Conservation (phyloP, 345 rosid species). For the Geranium brycei region DNA sequence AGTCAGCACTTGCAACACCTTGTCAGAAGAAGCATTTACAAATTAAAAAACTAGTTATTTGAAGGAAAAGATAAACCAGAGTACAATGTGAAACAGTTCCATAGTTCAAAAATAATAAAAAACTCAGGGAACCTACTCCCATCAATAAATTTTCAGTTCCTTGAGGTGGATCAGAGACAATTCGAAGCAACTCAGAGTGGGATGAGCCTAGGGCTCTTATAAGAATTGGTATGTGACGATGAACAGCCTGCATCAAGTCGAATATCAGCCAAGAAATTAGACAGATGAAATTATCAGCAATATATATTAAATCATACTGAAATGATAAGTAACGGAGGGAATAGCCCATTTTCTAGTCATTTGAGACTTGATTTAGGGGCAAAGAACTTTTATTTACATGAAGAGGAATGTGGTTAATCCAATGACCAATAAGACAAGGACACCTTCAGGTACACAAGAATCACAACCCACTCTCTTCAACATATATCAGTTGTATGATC, state of each 20-base stretch:
- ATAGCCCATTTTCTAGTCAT: neutral
- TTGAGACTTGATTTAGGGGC: neutral
- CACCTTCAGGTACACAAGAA: neutral
- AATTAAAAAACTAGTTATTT: conserved; percentile 12
- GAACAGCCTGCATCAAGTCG: conserved; percentile 52
- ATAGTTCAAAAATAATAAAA: conserved; percentile 5
- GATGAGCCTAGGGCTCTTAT: conserved; percentile 82
- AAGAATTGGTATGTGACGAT: conserved; percentile 80
- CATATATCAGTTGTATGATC: too few species aligned
- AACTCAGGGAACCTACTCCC: conserved; percentile 33
- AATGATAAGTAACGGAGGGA: neutral
- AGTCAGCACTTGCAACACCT: conserved; percentile 93
- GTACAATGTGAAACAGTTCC: conserved; percentile 6
- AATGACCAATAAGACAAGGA: neutral
- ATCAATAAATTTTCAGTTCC: conserved; percentile 96
- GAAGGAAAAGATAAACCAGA: neutral
- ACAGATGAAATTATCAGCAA: neutral
- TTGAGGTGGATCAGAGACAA: conserved; percentile 90
- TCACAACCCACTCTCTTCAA: neutral
- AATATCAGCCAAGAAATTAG: conserved; percentile 3
- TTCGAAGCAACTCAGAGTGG: conserved; percentile 50
- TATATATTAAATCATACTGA: neutral
- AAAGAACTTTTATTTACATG: conserved; percentile 2
- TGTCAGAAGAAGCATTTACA: conserved; percentile 16
- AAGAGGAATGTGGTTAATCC: neutral